Evolutionary conservation across 306 rosid species (phyloP).

Genomic region (cucumber (Cucumis sativus)): Cucumber_9930_V3 NC_026657.2:32712001-32712500

Average conservation of each 20-base stretch:
- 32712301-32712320: slow-evolving; percentile 80
- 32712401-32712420: slow-evolving; percentile 53
- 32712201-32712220: background rate
- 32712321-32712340: slow-evolving; percentile 68
- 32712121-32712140: slow-evolving; percentile 36
- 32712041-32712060: slow-evolving; percentile 62
- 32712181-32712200: background rate
- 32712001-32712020: slow-evolving; percentile 34
- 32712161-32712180: background rate
- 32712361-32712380: slow-evolving; percentile 76
- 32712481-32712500: background rate
- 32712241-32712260: slow-evolving; percentile 4
- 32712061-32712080: slow-evolving; percentile 64
- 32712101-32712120: slow-evolving; percentile 74
- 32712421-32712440: slow-evolving; percentile 86
- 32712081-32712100: slow-evolving; percentile 91
- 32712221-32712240: background rate
- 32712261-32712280: slow-evolving; percentile 44
- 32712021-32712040: slow-evolving; percentile 67
- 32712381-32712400: slow-evolving; percentile 81
- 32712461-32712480: background rate
- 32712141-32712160: slow-evolving; percentile 7
- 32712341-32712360: slow-evolving; percentile 58
- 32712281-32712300: slow-evolving; percentile 84
- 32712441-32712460: slow-evolving; percentile 96